Evolutionary conservation across 495 filamentous ascomycete species (phyloP), one percentile per base, ranked within the genome.

Genomic region (Xylaria venustula): DNA sequence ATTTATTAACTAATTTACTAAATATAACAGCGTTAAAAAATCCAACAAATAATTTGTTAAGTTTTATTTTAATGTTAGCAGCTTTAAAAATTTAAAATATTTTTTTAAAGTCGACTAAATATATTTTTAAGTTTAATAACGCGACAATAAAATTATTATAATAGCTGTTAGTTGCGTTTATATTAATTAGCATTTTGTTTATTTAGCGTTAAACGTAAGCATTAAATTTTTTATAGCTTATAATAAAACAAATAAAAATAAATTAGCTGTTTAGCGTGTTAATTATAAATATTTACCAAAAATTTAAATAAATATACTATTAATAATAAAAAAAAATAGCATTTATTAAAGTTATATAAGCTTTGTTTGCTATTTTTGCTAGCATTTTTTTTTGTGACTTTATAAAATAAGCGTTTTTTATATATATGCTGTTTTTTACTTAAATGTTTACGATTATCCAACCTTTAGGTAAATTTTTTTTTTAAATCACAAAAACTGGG

Each of bases 331-430:
- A n/a, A n/a, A n/a, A n/a, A n/a, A n/a, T n/a, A n/a, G n/a, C n/a
- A n/a, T 5, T 34, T 5, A 34, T 34, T 5, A 34, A 34, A 44
- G n/a, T 22, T 26, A 44, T 41, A 60, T n/a, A 60, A 20, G 37
- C 15, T 41, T 60, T 60, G 17, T 14, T 46, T 28, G 50, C 2
- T 23, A 54, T 37, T 40, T 54, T 54, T 3, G 2, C 20, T n/a
- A 54, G 25, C n/a, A 52, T n/a, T 52, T 17, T 20, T 2, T 52
- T 17, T 52, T 49, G 63, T n/a, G 59, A 66, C 20, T 52, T 59
- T 41, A 57, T 50, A 23, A 63, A 58, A 53, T 58, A 57, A 44
- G 58, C 44, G 62, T 52, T 36, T 46, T 63, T 42, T 25, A 41
- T n/a, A n/a, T n/a, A n/a, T n/a, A n/a, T n/a, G n/a, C n/a, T n/a